A percentile compares a stretch with the other conserved stretches of the same genome.
phyloP scores from a whole-genome alignment of 441 rosid species.

The Adansonia rubrostipa region DNA sequence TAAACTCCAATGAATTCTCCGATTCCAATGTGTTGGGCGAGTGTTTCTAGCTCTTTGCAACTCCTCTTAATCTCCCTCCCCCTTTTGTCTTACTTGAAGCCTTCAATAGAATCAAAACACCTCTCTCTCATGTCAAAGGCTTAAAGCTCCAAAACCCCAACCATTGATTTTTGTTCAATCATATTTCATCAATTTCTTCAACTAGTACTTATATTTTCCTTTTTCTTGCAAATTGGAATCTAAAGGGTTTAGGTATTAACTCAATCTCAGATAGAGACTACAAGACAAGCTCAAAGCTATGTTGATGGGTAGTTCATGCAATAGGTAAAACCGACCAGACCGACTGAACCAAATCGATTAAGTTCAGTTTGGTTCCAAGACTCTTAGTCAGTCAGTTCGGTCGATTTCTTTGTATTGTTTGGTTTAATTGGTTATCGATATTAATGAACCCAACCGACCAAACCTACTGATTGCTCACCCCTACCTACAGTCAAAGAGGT shows the following conservation, averaged over 20 bases:
- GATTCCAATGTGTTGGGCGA: slow-evolving; percentile 41
- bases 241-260: slow-evolving; percentile 36
- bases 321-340: background rate
- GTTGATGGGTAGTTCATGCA: slow-evolving; percentile 58
- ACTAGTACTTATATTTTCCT: background rate
- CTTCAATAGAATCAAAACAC: slow-evolving; percentile 40
- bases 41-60: slow-evolving; percentile 53
- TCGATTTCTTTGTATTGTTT: too few species aligned
- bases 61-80: slow-evolving; percentile 44
- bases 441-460: too few species aligned
- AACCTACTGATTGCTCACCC: too few species aligned
- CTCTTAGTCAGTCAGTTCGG: too few species aligned
- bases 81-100: slow-evolving; percentile 63
- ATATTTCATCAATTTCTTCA: slow-evolving; percentile 13
- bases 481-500: too few species aligned
- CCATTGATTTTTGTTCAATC: slow-evolving; percentile 8
- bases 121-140: slow-evolving; percentile 7
- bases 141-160: slow-evolving; percentile 31
- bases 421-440: too few species aligned
- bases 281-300: slow-evolving; percentile 29
- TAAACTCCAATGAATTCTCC: slow-evolving; percentile 47
- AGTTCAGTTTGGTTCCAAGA: too few species aligned
- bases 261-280: too few species aligned
- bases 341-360: too few species aligned
- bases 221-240: slow-evolving; percentile 60